phyloP scores from a whole-genome alignment of 345 rosid genomes.

The Boechera retrofracta region DNA sequence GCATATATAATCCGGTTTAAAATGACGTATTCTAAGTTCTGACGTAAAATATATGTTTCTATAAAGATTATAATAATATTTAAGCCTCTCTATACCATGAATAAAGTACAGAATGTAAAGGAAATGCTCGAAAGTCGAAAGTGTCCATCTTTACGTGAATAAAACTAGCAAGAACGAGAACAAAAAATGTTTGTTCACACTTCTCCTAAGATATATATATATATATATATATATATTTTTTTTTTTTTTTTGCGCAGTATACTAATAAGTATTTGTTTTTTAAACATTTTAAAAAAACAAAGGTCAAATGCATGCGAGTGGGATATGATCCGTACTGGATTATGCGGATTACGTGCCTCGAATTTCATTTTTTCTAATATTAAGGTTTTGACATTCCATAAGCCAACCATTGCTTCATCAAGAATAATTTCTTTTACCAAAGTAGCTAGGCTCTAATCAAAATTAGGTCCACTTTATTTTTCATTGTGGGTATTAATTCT shows the following conservation, averaged over 20 bases:
- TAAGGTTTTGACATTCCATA: constrained; percentile 51
- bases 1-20: constrained; percentile 24
- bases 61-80: background rate
- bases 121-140: background rate
- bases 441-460: constrained; percentile 41
- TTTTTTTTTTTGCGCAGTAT: background rate
- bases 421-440: constrained; percentile 41
- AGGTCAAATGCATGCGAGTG: constrained; percentile 45
- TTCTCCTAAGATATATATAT: too few relatives aligned
- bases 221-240: too few relatives aligned
- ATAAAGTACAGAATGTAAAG: background rate
- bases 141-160: background rate
- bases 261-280: constrained; percentile 13
- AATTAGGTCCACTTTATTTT: constrained; percentile 36
- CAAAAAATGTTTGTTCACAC: too few relatives aligned
- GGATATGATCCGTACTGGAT: constrained; percentile 43
- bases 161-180: background rate
- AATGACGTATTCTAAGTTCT: constrained; percentile 22
- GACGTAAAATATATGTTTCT: constrained; percentile 1
- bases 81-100: background rate
- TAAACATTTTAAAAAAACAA: constrained; percentile 2
- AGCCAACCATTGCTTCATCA: constrained; percentile 43
- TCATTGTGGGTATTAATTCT: constrained; percentile 22
- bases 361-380: constrained; percentile 34
- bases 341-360: constrained; percentile 41